Evolutionary conservation across 1,284 basidiomycete genomes (phyloP), one percentile per base, ranked within the genome.

Genomic region (Fereydounia khargensis): DNA sequence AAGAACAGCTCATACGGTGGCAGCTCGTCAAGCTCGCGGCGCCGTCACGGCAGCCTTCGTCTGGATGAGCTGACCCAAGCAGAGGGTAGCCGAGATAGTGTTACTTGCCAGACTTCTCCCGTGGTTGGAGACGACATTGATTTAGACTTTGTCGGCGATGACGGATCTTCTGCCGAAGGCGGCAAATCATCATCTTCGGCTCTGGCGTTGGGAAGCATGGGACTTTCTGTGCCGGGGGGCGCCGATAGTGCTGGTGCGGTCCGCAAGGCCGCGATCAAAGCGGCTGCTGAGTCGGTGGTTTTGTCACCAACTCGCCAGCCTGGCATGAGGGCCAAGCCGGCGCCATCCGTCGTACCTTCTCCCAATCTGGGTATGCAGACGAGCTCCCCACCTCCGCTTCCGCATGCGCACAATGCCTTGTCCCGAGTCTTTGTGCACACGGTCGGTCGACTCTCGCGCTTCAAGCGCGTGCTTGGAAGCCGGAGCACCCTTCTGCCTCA

Each of bases 341-440:
- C 39, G 17, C 6, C 4, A 4, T 11, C 28, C 17, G 4, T 16
- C 25, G 25, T 14, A 4, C 28, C 13, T 16, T 35, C 33, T 5
- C 33, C 17, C 33, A 35, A 18, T 19, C 4, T 35, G 6, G 14
- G 10, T 4, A 13, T 6, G 5, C 20, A n/a, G 3, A 18, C 22
- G 10, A n/a, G 23, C 3, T 28, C 49, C 2, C 58, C 58, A 5
- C 69, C 30, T 33, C 53, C 33, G 46, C 65, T 55, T 60, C 38
- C 55, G 53, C 22, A 65, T 9, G 35, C 60, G 5, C 40, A 61
- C 9, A 85, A 80, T 61, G 80, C 84, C 0, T 78, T 89, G 20
- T 88, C 86, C 0, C 81, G 86, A 4, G 88, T 82, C 10, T 82
- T 90, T 38, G 86, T 87, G 33, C 87, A 85, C 76, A 88, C 88